These are phyloP conservation scores for Phytophthora parvispora DNA, from an alignment of 352 stramenopile genomes.

Conservation along the genomic window DNA sequence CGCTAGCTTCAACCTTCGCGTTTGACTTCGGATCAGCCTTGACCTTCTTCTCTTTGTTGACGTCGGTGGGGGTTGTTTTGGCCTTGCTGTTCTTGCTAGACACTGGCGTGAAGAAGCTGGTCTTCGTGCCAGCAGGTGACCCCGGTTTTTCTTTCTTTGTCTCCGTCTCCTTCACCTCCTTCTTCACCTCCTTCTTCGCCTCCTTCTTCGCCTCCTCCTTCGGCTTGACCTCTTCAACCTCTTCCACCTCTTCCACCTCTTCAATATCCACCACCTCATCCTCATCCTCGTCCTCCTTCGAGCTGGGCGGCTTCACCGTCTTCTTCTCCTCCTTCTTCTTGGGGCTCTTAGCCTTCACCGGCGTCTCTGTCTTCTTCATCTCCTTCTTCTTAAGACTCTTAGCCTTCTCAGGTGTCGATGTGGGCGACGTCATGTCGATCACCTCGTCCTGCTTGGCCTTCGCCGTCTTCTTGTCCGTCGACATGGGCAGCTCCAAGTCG, in stretches of 20 bases:
- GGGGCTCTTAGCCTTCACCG: constrained; percentile 11
- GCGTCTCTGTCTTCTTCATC: constrained; percentile 5
- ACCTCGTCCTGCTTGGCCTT: constrained; percentile 37
- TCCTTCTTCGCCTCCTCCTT: neutral
- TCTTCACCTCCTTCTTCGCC: neutral
- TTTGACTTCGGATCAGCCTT: constrained; percentile 10
- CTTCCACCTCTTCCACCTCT: constrained; percentile 5
- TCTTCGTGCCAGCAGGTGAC: constrained; percentile 17
- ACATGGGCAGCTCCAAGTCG: constrained; percentile 45
- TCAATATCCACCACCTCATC: constrained; percentile 5
- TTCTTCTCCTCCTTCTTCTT: constrained; percentile 14
- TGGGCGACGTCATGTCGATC: constrained; percentile 47
- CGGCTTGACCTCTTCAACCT: constrained; percentile 6
- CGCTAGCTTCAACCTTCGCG: constrained; percentile 3
- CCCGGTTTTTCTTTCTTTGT: constrained; percentile 21
- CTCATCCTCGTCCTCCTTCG: constrained; percentile 3
- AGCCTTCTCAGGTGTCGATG: constrained; percentile 17
- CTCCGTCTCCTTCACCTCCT: too few species aligned
- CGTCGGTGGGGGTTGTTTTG: constrained; percentile 11
- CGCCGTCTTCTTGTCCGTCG: constrained; percentile 16
- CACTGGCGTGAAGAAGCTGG: constrained; percentile 46
- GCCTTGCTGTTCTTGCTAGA: constrained; percentile 30
- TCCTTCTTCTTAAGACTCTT: constrained; percentile 37
- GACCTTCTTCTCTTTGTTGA: constrained; percentile 16
- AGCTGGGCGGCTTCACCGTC: neutral